A percentile compares a stretch with the other conserved stretches of the same genome.
These are phyloP conservation scores for Chalaropsis ovoidea DNA, from an alignment of 2,329 filamentous ascomycete genomes.

Conservation along the genomic window DNA sequence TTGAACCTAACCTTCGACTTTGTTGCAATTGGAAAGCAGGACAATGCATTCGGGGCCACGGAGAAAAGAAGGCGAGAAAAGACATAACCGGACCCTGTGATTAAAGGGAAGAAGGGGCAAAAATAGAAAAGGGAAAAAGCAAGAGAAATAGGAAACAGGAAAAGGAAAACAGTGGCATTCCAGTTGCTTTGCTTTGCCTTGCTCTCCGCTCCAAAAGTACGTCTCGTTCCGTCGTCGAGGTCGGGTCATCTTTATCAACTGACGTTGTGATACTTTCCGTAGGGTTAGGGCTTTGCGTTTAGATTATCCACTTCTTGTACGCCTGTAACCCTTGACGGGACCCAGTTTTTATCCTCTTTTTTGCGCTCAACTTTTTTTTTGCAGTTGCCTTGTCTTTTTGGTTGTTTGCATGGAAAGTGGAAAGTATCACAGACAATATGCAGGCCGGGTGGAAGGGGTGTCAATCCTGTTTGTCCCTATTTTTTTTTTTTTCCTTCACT, in stretches of 20 bases:
- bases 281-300: slow-evolving; percentile 1
- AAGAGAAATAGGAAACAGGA: background rate
- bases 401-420: slow-evolving; percentile 2
- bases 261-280: background rate
- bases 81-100: background rate
- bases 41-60: slow-evolving; percentile 5
- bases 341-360: background rate
- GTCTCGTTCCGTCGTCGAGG: slow-evolving; percentile 1
- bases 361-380: background rate
- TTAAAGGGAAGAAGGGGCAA: background rate
- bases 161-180: background rate
- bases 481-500: background rate
- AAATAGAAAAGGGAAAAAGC: background rate
- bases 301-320: slow-evolving; percentile 7
- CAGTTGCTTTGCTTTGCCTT: background rate
- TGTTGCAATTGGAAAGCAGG: slow-evolving; percentile 2
- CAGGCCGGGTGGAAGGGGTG: background rate
- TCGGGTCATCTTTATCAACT: background rate
- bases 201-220: background rate
- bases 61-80: background rate
- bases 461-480: background rate
- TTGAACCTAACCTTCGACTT: background rate
- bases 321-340: background rate
- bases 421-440: slow-evolving; percentile 8
- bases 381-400: background rate